Evolutionary conservation across 176 grass and related monocot species (phyloP).

Genomic region (Themeda triandra): DNA sequence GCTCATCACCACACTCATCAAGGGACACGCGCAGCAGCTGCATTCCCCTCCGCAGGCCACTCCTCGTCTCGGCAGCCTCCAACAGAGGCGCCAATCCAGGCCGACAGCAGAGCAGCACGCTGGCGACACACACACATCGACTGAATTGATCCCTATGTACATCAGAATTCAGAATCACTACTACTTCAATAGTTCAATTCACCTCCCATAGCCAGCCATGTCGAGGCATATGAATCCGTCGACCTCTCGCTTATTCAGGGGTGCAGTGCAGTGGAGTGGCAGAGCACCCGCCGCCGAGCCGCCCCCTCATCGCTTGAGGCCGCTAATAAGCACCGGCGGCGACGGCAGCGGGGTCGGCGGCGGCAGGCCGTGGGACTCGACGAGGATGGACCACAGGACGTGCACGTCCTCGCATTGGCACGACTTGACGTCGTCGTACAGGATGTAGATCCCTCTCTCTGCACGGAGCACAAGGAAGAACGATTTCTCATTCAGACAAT

Average conservation of each 20-base stretch:
- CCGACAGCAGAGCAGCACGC: not conserved
- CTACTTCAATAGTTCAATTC: not conserved
- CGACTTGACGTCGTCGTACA: conserved; percentile 66
- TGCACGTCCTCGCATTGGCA: conserved; percentile 78
- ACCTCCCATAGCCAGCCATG: conserved; percentile 19
- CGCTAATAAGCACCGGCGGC: not conserved
- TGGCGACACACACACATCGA: not conserved
- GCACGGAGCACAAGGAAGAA: too few relatives aligned
- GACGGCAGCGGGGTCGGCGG: conserved; percentile 18
- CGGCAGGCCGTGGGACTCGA: conserved; percentile 51
- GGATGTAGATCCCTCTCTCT: conserved; percentile 52
- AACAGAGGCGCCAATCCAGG: conserved; percentile 18
- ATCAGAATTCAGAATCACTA: not conserved
- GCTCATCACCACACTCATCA: conserved; percentile 42
- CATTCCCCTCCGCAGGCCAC: not conserved
- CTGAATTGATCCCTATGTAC: too few relatives aligned
- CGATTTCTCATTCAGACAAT: too few relatives aligned
- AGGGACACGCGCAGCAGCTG: not conserved
- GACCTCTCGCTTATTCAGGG: conserved; percentile 30
- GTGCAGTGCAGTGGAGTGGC: not conserved
- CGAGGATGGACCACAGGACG: conserved; percentile 59
- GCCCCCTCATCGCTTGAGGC: conserved; percentile 19
- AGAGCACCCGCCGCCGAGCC: not conserved
- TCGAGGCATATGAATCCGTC: not conserved
- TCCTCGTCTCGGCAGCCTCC: conserved; percentile 12